These are phyloP conservation scores for Malus hybrid DNA, from an alignment of 331 rosid genomes.

Conservation along the genomic window DNA sequence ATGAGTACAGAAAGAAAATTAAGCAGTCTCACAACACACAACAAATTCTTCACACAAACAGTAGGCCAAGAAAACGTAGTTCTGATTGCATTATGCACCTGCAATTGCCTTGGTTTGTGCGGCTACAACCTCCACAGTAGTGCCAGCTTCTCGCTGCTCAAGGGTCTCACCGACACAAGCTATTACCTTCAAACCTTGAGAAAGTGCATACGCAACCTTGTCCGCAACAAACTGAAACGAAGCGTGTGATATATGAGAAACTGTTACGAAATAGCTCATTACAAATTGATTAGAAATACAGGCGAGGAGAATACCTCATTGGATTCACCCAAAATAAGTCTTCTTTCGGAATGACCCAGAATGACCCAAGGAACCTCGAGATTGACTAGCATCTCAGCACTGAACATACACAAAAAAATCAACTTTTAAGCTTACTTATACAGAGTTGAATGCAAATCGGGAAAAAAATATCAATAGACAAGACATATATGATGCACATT, in stretches of 20 bases:
- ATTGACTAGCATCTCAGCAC: constrained; percentile 94
- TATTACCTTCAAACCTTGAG: constrained; percentile 84
- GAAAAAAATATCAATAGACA: neutral
- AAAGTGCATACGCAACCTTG: constrained; percentile 92
- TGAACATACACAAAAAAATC: constrained; percentile 9
- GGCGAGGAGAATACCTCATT: constrained; percentile 48
- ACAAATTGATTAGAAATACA: neutral
- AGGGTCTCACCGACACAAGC: constrained; percentile 99
- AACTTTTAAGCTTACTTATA: neutral
- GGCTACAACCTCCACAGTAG: constrained; percentile 63
- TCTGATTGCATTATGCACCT: constrained; percentile 42
- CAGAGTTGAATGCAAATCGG: too few species aligned
- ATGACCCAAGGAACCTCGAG: constrained; percentile 89
- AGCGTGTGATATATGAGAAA: neutral
- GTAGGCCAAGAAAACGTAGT: neutral
- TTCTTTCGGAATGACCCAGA: constrained; percentile 90
- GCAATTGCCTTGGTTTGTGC: constrained; percentile 98
- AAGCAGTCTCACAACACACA: neutral
- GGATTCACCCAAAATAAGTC: constrained; percentile 68
- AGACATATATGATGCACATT: neutral
- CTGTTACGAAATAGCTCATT: neutral
- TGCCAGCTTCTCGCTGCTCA: constrained; percentile 88
- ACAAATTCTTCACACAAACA: neutral
- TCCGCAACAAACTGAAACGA: constrained; percentile 72
- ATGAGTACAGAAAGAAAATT: neutral